These are phyloP conservation scores for Teratosphaeria destructans DNA, from an alignment of 2,329 filamentous ascomycete genomes.

Conservation along the genomic window DNA sequence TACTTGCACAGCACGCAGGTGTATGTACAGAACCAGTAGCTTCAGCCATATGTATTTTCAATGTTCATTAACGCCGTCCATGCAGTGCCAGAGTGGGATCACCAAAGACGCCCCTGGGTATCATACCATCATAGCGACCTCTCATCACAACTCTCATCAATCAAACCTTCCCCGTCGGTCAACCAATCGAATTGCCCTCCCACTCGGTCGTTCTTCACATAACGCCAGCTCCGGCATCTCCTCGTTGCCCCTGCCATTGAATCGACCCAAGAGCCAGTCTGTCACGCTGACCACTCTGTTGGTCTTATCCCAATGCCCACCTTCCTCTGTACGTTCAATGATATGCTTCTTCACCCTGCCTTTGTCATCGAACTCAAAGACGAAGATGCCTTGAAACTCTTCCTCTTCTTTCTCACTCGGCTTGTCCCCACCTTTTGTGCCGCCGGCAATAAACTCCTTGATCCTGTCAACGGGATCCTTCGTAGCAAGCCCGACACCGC, in stretches of 20 bases:
- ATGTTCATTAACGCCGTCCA: no score
- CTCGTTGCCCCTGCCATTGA: conserved; percentile 41
- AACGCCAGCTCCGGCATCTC: conserved; percentile 36
- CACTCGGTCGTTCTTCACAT: conserved; percentile 17
- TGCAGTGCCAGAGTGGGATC: not conserved
- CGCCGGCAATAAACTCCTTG: conserved; percentile 44
- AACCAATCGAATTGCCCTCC: conserved; percentile 7
- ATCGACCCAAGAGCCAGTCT: conserved; percentile 83
- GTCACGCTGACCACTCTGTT: conserved; percentile 82
- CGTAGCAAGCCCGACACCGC: conserved; percentile 21
- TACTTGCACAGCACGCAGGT: no score
- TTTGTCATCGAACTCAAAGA: conserved; percentile 88
- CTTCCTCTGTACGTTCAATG: conserved; percentile 85
- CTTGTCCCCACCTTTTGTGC: not conserved
- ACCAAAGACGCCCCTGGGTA: not conserved
- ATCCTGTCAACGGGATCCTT: conserved; percentile 45
- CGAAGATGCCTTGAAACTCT: conserved; percentile 83
- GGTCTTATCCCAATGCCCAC: conserved; percentile 71
- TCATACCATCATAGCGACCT: not conserved
- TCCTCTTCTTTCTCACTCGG: conserved; percentile 30
- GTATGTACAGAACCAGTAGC: no score
- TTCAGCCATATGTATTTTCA: no score
- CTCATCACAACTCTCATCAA: not conserved
- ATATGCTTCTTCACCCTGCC: conserved; percentile 79
- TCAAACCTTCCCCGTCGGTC: conserved; percentile 5